phyloP scores from a whole-genome alignment of 2,329 filamentous ascomycete species.

The Sclerotinia subarctica region DNA sequence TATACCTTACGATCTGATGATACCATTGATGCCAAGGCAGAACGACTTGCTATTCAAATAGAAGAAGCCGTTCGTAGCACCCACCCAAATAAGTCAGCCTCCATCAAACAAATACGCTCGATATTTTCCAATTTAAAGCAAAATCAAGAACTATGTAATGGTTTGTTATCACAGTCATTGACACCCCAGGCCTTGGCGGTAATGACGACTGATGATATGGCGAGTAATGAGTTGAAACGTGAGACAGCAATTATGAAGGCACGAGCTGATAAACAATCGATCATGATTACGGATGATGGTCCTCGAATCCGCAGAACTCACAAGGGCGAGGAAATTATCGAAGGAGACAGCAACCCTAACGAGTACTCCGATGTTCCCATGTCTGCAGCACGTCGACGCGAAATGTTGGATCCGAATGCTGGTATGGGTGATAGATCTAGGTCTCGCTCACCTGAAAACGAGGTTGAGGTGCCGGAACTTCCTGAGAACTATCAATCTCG shows the following conservation, averaged over 20 bases:
- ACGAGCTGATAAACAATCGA: slow-evolving; percentile 76
- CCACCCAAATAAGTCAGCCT: slow-evolving; percentile 52
- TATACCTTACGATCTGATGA: slow-evolving; percentile 62
- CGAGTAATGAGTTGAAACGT: slow-evolving; percentile 81
- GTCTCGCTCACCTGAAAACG: slow-evolving; percentile 40
- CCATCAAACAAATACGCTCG: slow-evolving; percentile 64
- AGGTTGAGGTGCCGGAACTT: slow-evolving; percentile 36
- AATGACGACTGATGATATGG: slow-evolving; percentile 89
- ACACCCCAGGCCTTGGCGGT: slow-evolving; percentile 73
- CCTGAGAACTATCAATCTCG: slow-evolving; percentile 35
- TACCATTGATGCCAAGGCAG: slow-evolving; percentile 61
- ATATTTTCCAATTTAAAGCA: slow-evolving; percentile 85
- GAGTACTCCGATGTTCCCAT: slow-evolving; percentile 31
- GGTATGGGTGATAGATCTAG: slow-evolving; percentile 38
- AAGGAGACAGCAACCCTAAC: slow-evolving; percentile 58
- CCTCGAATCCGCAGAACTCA: slow-evolving; percentile 85
- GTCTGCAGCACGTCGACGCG: slow-evolving; percentile 40
- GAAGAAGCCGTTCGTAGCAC: slow-evolving; percentile 66
- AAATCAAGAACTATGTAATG: slow-evolving; percentile 73
- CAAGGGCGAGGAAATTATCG: slow-evolving; percentile 90
- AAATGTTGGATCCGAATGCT: slow-evolving; percentile 40
- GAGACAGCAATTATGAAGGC: slow-evolving; percentile 75
- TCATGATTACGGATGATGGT: slow-evolving; percentile 69
- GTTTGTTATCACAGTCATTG: slow-evolving; percentile 69
- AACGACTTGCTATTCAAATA: slow-evolving; percentile 71